Percentiles rank a stretch among this genome's conserved stretches.
phyloP scores from a whole-genome alignment of 495 filamentous ascomycete species.

The Penicillium taxi region DNA sequence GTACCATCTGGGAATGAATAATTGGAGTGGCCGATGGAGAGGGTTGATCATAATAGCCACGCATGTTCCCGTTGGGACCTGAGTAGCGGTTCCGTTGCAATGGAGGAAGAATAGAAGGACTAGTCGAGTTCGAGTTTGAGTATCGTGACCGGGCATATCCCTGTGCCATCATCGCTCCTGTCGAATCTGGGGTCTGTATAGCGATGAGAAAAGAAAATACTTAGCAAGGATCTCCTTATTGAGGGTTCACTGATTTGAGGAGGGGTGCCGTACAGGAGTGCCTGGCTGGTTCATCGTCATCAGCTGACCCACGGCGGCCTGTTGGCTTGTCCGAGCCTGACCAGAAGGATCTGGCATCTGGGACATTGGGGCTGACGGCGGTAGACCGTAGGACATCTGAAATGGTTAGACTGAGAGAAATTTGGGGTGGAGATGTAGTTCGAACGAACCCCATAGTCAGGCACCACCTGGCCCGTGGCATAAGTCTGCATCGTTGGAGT shows the following conservation, averaged over 20 bases:
- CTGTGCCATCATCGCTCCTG: constrained; percentile 36
- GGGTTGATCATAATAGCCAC: constrained; percentile 30
- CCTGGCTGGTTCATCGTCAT: constrained; percentile 37
- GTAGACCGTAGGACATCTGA: constrained; percentile 32
- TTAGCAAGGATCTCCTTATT: constrained; percentile 22
- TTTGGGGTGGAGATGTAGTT: neutral
- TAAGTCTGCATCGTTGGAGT: constrained; percentile 33
- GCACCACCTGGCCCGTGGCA: constrained; percentile 31
- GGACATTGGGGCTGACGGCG: constrained; percentile 26
- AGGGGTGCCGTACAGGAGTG: constrained; percentile 38
- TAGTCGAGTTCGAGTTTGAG: too few relatives aligned
- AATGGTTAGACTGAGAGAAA: constrained; percentile 1
- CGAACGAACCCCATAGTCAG: constrained; percentile 38
- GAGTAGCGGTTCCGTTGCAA: constrained; percentile 32
- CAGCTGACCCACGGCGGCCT: constrained; percentile 36
- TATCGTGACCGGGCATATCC: constrained; percentile 33
- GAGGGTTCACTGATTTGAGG: constrained; percentile 19
- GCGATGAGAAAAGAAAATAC: constrained; percentile 18
- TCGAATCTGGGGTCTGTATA: constrained; percentile 34
- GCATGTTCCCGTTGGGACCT: constrained; percentile 24
- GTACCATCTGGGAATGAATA: constrained; percentile 34
- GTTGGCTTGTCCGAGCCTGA: constrained; percentile 31
- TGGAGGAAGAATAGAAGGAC: constrained; percentile 33
- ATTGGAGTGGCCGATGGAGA: constrained; percentile 33
- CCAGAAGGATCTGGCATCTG: constrained; percentile 34